These are phyloP conservation scores for Linum trigynum DNA, from an alignment of 345 rosid species.

Conservation along the genomic window DNA sequence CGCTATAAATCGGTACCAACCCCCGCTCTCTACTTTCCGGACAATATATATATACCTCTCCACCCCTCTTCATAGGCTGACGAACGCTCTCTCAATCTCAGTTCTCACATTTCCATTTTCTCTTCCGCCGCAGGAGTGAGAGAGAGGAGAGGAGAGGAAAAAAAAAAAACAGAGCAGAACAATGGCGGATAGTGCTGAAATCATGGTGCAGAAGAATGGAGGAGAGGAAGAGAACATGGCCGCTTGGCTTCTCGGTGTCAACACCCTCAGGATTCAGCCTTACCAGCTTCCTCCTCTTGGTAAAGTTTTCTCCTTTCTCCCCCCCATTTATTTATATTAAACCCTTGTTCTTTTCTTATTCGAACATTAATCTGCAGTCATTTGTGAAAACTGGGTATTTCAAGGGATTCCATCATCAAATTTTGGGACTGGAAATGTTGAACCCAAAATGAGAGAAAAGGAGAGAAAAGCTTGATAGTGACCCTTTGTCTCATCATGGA, in stretches of 20 bases:
- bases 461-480: too few relatives aligned
- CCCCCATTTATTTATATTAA: background rate
- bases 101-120: too few relatives aligned
- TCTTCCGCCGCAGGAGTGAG: background rate
- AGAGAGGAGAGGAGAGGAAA: background rate
- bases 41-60: too few relatives aligned
- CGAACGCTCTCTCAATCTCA: too few relatives aligned
- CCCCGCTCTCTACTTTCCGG: background rate
- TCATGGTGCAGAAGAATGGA: constrained; percentile 4
- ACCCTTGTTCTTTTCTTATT: background rate
- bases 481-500: too few relatives aligned
- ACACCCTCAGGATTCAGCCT: constrained; percentile 46
- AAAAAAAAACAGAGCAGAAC: constrained; percentile 4
- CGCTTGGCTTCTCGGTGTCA: constrained; percentile 56
- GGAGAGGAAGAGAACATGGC: constrained; percentile 40
- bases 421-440: too few relatives aligned
- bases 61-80: too few relatives aligned
- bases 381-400: too few relatives aligned
- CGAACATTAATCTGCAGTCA: too few relatives aligned
- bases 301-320: constrained; percentile 2
- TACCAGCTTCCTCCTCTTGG: constrained; percentile 50
- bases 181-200: constrained; percentile 15
- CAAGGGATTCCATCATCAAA: too few relatives aligned
- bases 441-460: too few relatives aligned
- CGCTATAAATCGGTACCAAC: too few relatives aligned